A percentile compares a stretch with the other conserved stretches of the same genome.
Evolutionary conservation across 1,139 yeast species (phyloP).

Genomic region (Blastobotrys buckinghamii): DNA sequence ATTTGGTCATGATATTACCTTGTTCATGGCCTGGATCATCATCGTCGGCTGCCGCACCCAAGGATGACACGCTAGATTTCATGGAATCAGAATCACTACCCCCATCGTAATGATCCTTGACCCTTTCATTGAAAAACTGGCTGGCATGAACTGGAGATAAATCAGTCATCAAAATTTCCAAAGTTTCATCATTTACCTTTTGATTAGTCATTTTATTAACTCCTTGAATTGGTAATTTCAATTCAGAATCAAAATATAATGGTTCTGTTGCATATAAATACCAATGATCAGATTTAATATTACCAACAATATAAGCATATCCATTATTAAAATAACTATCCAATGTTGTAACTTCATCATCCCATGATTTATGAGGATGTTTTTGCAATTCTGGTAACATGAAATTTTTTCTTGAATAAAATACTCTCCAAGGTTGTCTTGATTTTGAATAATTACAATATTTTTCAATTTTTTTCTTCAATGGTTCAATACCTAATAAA

Average conservation of each 20-base stretch:
- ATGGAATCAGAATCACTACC: slow-evolving; percentile 9
- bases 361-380: slow-evolving; percentile 82
- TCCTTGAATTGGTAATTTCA: slow-evolving; percentile 13
- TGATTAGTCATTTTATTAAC: slow-evolving; percentile 12
- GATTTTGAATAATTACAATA: slow-evolving; percentile 37
- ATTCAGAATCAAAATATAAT: slow-evolving; percentile 15
- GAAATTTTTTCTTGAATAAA: slow-evolving; percentile 86
- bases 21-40: slow-evolving; percentile 74
- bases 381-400: slow-evolving; percentile 88
- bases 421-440: slow-evolving; percentile 54
- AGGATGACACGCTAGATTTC: slow-evolving; percentile 26
- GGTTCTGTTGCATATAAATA: slow-evolving; percentile 67
- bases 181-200: slow-evolving; percentile 56
- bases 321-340: slow-evolving; percentile 48
- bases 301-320: slow-evolving; percentile 73
- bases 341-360: slow-evolving; percentile 65
- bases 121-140: slow-evolving; percentile 55
- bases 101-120: slow-evolving; percentile 30
- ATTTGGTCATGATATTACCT: slow-evolving; percentile 62
- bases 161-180: slow-evolving; percentile 90
- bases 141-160: slow-evolving; percentile 54
- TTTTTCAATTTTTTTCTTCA: slow-evolving; percentile 50
- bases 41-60: slow-evolving; percentile 42
- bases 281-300: slow-evolving; percentile 83
- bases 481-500: slow-evolving; percentile 62